Percentiles rank a stretch among this genome's conserved stretches.
Conservation (phyloP, 345 rosid species). For the Aquilaria yunnanensis region DNA sequence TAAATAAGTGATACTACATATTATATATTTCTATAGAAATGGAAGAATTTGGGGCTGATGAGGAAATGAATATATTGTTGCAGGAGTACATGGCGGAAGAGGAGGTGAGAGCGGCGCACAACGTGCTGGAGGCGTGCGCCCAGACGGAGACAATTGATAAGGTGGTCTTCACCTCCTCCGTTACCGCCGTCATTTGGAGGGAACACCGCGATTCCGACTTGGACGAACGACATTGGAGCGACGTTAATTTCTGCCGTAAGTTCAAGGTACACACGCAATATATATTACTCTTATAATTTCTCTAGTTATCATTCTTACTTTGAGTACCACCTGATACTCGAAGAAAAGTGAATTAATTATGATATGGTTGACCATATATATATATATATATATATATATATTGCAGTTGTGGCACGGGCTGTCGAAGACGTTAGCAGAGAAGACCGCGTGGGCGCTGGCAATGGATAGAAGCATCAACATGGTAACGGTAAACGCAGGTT, state of each 20-base stretch:
- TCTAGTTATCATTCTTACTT: not conserved
- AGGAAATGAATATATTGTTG: not conserved
- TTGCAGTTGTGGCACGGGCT: constrained; percentile 59
- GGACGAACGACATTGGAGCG: constrained; percentile 53
- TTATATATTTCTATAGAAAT: too few species aligned
- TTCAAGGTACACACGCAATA: constrained; percentile 30
- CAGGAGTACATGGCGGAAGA: constrained; percentile 62
- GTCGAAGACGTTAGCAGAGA: constrained; percentile 62
- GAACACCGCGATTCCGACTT: constrained; percentile 31
- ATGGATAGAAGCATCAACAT: constrained; percentile 64
- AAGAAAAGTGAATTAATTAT: too few species aligned
- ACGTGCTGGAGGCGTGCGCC: constrained; percentile 67
- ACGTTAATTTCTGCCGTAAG: constrained; percentile 41
- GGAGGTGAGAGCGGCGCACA: constrained; percentile 63
- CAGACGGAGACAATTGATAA: constrained; percentile 48
- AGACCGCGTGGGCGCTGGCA: constrained; percentile 70
- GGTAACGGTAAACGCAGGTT: constrained; percentile 56
- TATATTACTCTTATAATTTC: not conserved
- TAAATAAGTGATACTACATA: too few species aligned
- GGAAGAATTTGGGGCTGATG: not conserved
- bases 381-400: not conserved
- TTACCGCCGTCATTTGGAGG: constrained; percentile 46
- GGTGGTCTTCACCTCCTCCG: constrained; percentile 65
- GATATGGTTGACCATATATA: not conserved
- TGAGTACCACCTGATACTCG: too few species aligned